Evolutionary conservation across 805 yeast genomes (phyloP), one percentile per base, ranked within the genome.

Genomic region (Starmerella bacillaris): DNA sequence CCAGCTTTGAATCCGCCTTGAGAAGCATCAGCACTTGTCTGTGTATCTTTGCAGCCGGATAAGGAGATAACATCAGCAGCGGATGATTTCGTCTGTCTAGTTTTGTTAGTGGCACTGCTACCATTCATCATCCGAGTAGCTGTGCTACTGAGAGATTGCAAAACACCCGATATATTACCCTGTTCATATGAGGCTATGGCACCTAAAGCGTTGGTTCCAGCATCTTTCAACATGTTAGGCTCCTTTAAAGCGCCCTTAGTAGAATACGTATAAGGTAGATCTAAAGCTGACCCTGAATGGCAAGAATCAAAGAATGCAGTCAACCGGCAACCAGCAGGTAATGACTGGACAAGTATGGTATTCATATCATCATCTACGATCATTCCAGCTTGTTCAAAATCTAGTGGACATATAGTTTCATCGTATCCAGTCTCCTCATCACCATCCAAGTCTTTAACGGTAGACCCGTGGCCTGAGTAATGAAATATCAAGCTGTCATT

Each of bases 381-480:
- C 28, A 70, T 71, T 2, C 92, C 92, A 3, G 64, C 61, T 5
- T 53, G 54, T 54, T 76, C 67, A 51, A 72, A 78, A 55, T 77
- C 86, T 19, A 76, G 64, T 0, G 86, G 84, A 43, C 74, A 75
- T 38, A 77, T 71, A 4, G 70, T 71, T 49, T 74, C 79, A 53
- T 76, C 84, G 48, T 59, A 64, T 0, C 82, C 82, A 46, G 72
- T 78, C 15, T 66, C 78, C 48, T 77, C 86, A 49, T 77, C 89
- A 18, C 82, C 82, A 47, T 72, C 70, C 22, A 58, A 50, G 52
- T 79, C 92, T 31, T 60, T 56, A 4, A 72, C 68, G 49, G 72
- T 77, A 2, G 89, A 82, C 21, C 93, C 93, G 51, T 80, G 93
- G 5, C 93, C 89, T 0, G 89, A 76, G 51, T 74, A 79, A 53